Conservation (phyloP, 2,329 filamentous ascomycete genomes). For the Verticillium nubilum region DNA sequence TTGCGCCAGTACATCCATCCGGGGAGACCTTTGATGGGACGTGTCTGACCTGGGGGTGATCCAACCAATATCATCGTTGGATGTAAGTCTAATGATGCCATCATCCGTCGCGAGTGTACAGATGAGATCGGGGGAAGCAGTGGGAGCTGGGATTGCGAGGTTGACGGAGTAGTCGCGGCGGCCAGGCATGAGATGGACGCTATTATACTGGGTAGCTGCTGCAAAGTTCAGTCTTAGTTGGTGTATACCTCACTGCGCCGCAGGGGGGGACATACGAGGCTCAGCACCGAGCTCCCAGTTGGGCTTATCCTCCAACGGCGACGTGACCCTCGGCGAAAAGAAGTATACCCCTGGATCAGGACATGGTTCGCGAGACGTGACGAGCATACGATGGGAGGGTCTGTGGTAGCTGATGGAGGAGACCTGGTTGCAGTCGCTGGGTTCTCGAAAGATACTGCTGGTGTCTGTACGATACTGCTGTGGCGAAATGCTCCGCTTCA, state of each 20-base stretch:
- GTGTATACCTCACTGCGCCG: neutral
- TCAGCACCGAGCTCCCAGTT: conserved; percentile 31
- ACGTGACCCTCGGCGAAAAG: conserved; percentile 29
- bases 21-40: conserved; percentile 6
- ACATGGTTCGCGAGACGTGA: conserved; percentile 32
- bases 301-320: conserved; percentile 20
- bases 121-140: conserved; percentile 1
- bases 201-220: conserved; percentile 19
- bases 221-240: neutral
- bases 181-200: conserved; percentile 21
- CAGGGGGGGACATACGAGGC: conserved; percentile 16
- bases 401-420: conserved; percentile 43
- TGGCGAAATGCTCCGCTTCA: neutral
- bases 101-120: conserved; percentile 35
- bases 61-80: conserved; percentile 25
- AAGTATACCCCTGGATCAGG: conserved; percentile 26
- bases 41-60: conserved; percentile 18
- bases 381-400: conserved; percentile 32
- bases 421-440: conserved; percentile 24
- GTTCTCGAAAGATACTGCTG: neutral
- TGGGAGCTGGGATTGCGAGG: conserved; percentile 35
- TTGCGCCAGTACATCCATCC: conserved; percentile 38
- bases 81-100: conserved; percentile 36
- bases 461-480: too few species aligned
- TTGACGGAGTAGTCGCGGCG: conserved; percentile 27